Evolutionary conservation across 345 rosid genomes (phyloP).

Genomic region (Boechera divaricarpa): DNA sequence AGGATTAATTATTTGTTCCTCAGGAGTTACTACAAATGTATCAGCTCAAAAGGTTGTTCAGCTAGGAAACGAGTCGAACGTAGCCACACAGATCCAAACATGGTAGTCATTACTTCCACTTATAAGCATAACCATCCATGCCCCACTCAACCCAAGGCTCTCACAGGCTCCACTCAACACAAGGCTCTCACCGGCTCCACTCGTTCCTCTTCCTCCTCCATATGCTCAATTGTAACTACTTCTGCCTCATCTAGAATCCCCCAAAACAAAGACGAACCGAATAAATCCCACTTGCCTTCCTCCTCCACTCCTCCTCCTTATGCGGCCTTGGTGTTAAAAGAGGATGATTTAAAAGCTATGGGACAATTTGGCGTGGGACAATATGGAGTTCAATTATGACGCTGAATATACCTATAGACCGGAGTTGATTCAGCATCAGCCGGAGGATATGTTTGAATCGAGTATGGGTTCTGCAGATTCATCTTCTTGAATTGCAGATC

Average conservation of each 20-base stretch:
- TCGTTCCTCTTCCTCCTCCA: slow-evolving; percentile 40
- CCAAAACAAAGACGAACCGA: neutral
- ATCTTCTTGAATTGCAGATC: no score
- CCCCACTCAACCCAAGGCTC: no score
- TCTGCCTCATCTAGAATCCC: neutral
- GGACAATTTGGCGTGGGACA: no score
- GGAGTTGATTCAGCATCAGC: no score
- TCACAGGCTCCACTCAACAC: slow-evolving; percentile 72
- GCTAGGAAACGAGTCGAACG: slow-evolving; percentile 87
- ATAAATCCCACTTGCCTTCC: neutral
- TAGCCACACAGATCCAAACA: slow-evolving; percentile 87
- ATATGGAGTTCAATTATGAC: neutral
- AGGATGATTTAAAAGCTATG: neutral
- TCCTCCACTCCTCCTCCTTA: neutral
- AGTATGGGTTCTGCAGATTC: no score
- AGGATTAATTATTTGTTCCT: slow-evolving; percentile 8
- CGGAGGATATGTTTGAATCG: no score
- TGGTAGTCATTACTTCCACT: slow-evolving; percentile 85
- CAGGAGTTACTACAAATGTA: slow-evolving; percentile 91
- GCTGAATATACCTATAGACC: neutral
- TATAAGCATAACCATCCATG: slow-evolving; percentile 93
- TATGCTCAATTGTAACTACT: neutral
- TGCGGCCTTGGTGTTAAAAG: neutral
- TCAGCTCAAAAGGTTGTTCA: no score
- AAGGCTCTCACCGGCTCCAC: slow-evolving; percentile 79